Evolutionary conservation across 2,329 filamentous ascomycete species (phyloP), one percentile per base, ranked within the genome.

Genomic region (Teratosphaeriaceae sp.): DNA sequence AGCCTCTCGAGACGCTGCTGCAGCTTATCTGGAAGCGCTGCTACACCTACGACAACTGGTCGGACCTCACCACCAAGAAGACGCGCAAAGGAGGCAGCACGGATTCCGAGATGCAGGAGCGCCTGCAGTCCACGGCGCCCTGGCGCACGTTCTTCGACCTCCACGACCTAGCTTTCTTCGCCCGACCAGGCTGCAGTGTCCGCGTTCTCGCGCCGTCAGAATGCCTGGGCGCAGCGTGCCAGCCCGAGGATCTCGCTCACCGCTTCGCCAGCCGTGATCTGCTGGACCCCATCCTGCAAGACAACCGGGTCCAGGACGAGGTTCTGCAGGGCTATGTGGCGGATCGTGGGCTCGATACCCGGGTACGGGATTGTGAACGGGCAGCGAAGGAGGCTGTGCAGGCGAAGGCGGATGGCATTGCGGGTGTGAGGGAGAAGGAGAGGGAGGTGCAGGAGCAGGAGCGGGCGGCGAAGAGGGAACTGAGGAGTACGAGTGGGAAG

Each of bases 21-120:
- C 72, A 70, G 47, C 64, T 80, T n/a, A 85, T 97, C 49, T 98
- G 92, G 92, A 84, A 92, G 59, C 80, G 92, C 42, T 83, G 88
- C 48, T 85, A 85, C 57, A 75, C 90, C 52, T 79, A 82, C 38
- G 89, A 96, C 61, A 79, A 96, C 59, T 98, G 92, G 92, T 70
- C 76, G 20, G 72, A 70, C 45, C 76, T 94, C 59, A 90, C 92
- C 58, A 80, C 86, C 52, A 90, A 85, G 1, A 79, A 82, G 37
- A 73, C 83, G 46, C 84, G 46, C 15, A 50, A 48, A n/a, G n/a
- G n/a, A 19, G 51, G 51, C 39, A 51, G 85, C 59, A 79, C 80
- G 44, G 88, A 94, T 56, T 67, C 70, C 2, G 75, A 85, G 48
- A 76, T 88, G 21, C 71, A 80, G 41, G 72, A 75, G 21, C 70